Base-by-base conservation (phyloP, 345 rosid species). In the Eucalyptus sideroxylon region DNA sequence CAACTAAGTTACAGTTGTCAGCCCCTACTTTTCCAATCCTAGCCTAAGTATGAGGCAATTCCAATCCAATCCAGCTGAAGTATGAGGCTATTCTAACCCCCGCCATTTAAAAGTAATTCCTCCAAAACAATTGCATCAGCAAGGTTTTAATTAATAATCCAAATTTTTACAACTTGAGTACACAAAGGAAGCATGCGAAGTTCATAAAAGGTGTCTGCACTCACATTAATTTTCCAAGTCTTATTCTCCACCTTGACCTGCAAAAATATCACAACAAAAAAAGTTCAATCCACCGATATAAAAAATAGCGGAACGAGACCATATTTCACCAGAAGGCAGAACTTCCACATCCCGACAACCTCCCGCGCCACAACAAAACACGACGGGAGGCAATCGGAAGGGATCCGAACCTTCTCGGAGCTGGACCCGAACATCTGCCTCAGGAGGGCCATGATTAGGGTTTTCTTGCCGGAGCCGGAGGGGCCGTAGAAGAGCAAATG, bases 401-500 rank as follows among this genome's bases (percentile, higher is more conserved):
- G 50, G 72, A 51, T n/a, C 3, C 19, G 62, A 87, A 97, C 99
- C 98, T 97, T 98, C 92, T 97, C 99, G 16, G 98, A 97, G 62
- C 96, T 93, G 86, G 96, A 90, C 50, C 99, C 99, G 77, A 95
- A 96, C 27, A 98, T 94, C 92, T 98, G 97, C 80, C 96, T 95
- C 87, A 97, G 95, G 86, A 98, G 95, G 34, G 98, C 98, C 96
- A 96, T 96, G 91, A 98, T 94, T 93, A 98, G 99, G 96, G 99
- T 98, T 97, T 98, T 98, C 95, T 98, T 98, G 93, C 99, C 99
- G 44, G 98, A 95, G 40, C 99, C 99, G 87, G 98, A 93, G 11
- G 99, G 99, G 11, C 99, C 99, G 92, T 96, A 97, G 95, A 98
- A 97, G 88, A 98, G 98, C 93, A 98, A 93, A 91, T 98, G 99